phyloP scores from a whole-genome alignment of 768 basidiomycete genomes.

The Cubamyces lactineus region DNA sequence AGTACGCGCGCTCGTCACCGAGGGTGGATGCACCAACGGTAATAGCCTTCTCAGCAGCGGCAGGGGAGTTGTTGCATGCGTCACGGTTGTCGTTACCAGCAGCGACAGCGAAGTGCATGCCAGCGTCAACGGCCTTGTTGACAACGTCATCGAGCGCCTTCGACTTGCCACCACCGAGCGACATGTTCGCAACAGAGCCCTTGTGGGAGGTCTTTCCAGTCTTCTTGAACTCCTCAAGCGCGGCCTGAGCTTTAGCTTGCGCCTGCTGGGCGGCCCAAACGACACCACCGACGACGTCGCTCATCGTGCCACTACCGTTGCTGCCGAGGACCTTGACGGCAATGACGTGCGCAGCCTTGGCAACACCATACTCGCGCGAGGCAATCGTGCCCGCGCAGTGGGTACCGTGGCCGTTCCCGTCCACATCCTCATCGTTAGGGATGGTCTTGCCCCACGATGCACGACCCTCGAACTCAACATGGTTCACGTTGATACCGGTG shows the following conservation, averaged over 20 bases:
- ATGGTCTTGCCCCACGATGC: slow-evolving; percentile 94
- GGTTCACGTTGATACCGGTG: slow-evolving; percentile 87
- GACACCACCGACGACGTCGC: slow-evolving; percentile 90
- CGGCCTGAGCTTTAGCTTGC: slow-evolving; percentile 55
- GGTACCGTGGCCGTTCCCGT: slow-evolving; percentile 94
- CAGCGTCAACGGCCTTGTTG: slow-evolving; percentile 78
- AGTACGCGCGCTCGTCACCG: slow-evolving; percentile 80
- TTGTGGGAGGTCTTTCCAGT: slow-evolving; percentile 86
- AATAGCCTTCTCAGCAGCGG: slow-evolving; percentile 83
- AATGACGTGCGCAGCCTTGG: slow-evolving; percentile 87
- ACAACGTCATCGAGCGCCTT: slow-evolving; percentile 82
- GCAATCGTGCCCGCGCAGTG: slow-evolving; percentile 97
- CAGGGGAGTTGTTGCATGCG: slow-evolving; percentile 93
- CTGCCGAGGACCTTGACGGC: slow-evolving; percentile 96
- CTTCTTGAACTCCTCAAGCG: slow-evolving; percentile 63
- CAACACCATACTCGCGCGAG: slow-evolving; percentile 92
- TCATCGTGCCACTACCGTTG: slow-evolving; percentile 93
- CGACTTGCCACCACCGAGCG: slow-evolving; percentile 94
- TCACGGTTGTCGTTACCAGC: slow-evolving; percentile 88
- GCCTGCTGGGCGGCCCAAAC: slow-evolving; percentile 70
- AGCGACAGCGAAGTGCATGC: slow-evolving; percentile 96
- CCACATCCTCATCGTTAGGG: slow-evolving; percentile 86
- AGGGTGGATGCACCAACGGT: slow-evolving; percentile 94
- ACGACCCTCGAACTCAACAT: slow-evolving; percentile 87
- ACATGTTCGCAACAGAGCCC: slow-evolving; percentile 97